Base-by-base conservation (phyloP, 208 protist genomes). In the Vickermania ingenoplastis region DNA sequence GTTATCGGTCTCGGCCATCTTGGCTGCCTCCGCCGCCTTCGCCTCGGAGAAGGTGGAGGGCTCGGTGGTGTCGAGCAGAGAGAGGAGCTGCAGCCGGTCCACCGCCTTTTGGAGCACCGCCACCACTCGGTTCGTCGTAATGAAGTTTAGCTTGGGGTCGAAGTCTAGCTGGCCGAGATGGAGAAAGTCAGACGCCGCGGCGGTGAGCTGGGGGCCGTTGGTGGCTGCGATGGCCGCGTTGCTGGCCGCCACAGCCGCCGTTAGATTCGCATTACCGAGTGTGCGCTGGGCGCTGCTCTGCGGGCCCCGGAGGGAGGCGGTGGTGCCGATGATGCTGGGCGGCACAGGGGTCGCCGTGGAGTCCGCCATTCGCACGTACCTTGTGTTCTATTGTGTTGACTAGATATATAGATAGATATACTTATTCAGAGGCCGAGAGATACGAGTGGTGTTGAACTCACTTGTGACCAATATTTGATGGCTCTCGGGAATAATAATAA, bases 81-180 rank as follows among this genome's bases (percentile, higher is more conserved):
- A 67, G 28, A 96, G 78, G 26, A 96, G 81, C 74, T 92, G 83
- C 23, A 96, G 79, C n/a, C 86, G 86, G 77, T 94, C 86, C 41
- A 96, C 69, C 0, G 85, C 85, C 61, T 89, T 89, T 68, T 93
- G 81, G 17, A 96, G 59, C n/a, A 74, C 83, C 2, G 86, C 67
- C 25, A 93, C 82, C 25, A 82, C 69, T 27, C 91, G 86, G 64
- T 94, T 89, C 7, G 72, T 71, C 17, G 82, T 64, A 59, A 94
- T 55, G 49, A 92, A 86, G 59, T 67, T 65, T 13, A 89, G 53
- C 28, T 71, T 61, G 11, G 79, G 69, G 24, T 78, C 53, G 31
- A 86, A 77, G 59, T 52, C 52, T 3, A 75, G 69, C 65, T 81
- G 63, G 0, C 71, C 74, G 0, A 73, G 64, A 28, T 69, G 54